A percentile compares a stretch with the other conserved stretches of the same genome.
Conservation (phyloP, 2,329 filamentous ascomycete genomes). For the Dactylellina parvicollis region DNA sequence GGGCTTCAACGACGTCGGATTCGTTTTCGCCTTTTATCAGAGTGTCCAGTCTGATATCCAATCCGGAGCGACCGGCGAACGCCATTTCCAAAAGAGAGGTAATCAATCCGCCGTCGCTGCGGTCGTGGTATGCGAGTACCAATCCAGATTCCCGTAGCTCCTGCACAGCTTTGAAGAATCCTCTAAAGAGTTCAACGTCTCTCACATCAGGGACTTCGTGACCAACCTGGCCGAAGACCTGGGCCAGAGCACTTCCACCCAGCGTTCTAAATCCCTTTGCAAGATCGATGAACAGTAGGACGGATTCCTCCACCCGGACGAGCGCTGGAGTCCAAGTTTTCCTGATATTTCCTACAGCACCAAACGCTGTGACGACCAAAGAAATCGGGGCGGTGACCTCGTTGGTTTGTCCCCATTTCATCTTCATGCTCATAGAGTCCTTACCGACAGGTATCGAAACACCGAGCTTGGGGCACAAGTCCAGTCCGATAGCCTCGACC, state of each 20-base stretch:
- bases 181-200: constrained; percentile 80
- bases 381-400: constrained; percentile 94
- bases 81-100: constrained; percentile 96
- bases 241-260: constrained; percentile 89
- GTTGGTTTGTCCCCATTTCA: constrained; percentile 83
- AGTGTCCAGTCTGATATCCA: constrained; percentile 83
- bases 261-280: constrained; percentile 81
- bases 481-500: constrained; percentile 90
- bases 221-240: constrained; percentile 86
- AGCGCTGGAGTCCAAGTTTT: constrained; percentile 95
- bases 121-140: constrained; percentile 93
- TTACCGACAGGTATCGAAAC: constrained; percentile 96
- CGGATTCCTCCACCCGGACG: constrained; percentile 82
- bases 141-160: constrained; percentile 73
- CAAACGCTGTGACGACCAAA: constrained; percentile 89
- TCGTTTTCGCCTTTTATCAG: constrained; percentile 70
- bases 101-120: constrained; percentile 90
- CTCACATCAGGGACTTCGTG: constrained; percentile 86
- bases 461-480: constrained; percentile 87
- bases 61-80: constrained; percentile 91
- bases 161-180: constrained; percentile 89
- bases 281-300: constrained; percentile 91
- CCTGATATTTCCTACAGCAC: constrained; percentile 80
- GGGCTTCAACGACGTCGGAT: constrained; percentile 74
- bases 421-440: constrained; percentile 99